Evolutionary conservation across 2,329 filamentous ascomycete genomes (phyloP), one percentile per base, ranked within the genome.

Genomic region (Penicillium sp.): DNA sequence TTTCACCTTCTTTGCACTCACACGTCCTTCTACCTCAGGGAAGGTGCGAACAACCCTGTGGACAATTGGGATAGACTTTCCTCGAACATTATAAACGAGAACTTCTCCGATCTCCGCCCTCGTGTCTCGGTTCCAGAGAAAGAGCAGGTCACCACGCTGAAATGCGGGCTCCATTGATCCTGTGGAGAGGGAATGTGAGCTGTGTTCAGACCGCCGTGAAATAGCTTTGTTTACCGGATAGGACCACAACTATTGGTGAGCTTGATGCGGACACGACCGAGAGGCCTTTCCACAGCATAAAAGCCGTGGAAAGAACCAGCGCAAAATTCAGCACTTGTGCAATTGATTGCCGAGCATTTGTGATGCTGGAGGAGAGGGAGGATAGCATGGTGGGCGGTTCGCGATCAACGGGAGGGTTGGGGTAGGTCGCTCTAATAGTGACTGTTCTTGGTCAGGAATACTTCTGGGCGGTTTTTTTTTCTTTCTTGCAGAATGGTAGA

Each of bases 21-120:
- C 35, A 15, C 49, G 55, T 15, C 59, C 68, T 53, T 74, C 71
- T 10, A 75, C 65, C 58, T 84, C 84, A 2, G 73, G 73, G 74
- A 85, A 87, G 63, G 82, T 81, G 77, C 93, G 85, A 54, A 97
- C 89, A 10, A 97, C 84, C 50, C 94, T 83, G 79, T 99, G 94
- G 65, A 99, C 94, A 76, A 99, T 99, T 31, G 94, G 94, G 63
- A 99, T 97, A 65, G 96, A 90, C 81, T 97, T 99, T 57, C 89
- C 65, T 43, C 63, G 55, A 12, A 60, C 50, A 23, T 45, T 48
- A 15, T 45, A 91, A 48, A 91, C 88, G 64, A 91, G 88, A 61
- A 90, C 82, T 75, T 91, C 88, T 19, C 88, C 88, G 45, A 90
- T 79, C 68, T 89, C 82, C 1, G 86, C 87, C 43, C 88, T 82